Conservation (phyloP, 495 filamentous ascomycete genomes). For the Podospora conica region DNA sequence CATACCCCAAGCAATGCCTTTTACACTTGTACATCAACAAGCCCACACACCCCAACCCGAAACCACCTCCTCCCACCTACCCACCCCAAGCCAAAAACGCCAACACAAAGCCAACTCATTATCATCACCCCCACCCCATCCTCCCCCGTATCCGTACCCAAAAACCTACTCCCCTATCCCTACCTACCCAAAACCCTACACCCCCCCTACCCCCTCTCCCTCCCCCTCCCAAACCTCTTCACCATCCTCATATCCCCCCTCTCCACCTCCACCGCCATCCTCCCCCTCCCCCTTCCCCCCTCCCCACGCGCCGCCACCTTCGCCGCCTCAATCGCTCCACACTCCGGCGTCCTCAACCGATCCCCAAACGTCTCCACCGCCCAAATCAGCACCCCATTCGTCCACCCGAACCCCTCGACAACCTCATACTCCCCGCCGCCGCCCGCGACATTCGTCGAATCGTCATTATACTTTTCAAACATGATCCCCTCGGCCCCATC, state of each 20-base stretch:
- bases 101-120: not conserved
- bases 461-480: conserved; percentile 48
- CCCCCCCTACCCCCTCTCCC: not conserved
- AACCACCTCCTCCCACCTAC: too few species aligned
- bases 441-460: conserved; percentile 41
- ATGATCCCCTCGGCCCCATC: conserved; percentile 36
- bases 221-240: conserved; percentile 30
- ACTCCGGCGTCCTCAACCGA: conserved; percentile 37
- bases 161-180: not conserved
- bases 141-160: not conserved
- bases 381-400: conserved; percentile 48
- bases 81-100: not conserved
- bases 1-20: not conserved
- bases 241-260: conserved; percentile 34
- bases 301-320: conserved; percentile 16
- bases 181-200: not conserved
- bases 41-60: not conserved
- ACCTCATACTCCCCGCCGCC: conserved; percentile 47
- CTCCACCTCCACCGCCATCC: conserved; percentile 38
- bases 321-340: conserved; percentile 37
- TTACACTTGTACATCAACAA: not conserved
- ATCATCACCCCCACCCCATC: not conserved
- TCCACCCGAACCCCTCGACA: conserved; percentile 49
- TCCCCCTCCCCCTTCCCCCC: conserved; percentile 22
- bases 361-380: conserved; percentile 40